These are phyloP conservation scores for Neofusicoccum ribis DNA, from an alignment of 2,329 filamentous ascomycete species.

Conservation along the genomic window DNA sequence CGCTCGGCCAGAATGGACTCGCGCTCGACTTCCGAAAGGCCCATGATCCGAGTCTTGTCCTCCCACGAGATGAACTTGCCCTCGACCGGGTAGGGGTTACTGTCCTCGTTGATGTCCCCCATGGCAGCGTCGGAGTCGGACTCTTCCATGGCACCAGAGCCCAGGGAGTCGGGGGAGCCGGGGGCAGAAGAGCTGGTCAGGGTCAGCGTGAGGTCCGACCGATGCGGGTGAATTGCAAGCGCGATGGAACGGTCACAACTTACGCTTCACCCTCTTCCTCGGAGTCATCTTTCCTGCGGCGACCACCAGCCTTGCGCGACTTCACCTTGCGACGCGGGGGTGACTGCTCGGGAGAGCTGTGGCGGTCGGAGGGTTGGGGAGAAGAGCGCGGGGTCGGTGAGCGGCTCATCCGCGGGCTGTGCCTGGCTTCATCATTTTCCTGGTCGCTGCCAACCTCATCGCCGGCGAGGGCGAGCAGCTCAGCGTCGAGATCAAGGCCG, in stretches of 20 bases:
- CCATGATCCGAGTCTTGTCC: slow-evolving; percentile 66
- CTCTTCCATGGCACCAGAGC: slow-evolving; percentile 88
- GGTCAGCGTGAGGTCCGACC: background rate
- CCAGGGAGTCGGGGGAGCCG: slow-evolving; percentile 70
- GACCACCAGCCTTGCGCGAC: slow-evolving; percentile 52
- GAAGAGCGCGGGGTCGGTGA: slow-evolving; percentile 49
- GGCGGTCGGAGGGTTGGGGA: slow-evolving; percentile 37
- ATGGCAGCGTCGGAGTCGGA: slow-evolving; percentile 57
- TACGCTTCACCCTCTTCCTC: slow-evolving; percentile 83
- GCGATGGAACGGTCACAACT: slow-evolving; percentile 44
- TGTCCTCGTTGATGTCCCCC: slow-evolving; percentile 54
- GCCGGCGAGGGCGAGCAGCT: slow-evolving; percentile 88
- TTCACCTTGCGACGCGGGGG: slow-evolving; percentile 51
- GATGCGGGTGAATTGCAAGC: background rate
- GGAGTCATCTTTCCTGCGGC: slow-evolving; percentile 20
- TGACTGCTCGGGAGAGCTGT: slow-evolving; percentile 37
- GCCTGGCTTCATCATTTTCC: slow-evolving; percentile 47
- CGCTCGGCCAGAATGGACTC: slow-evolving; percentile 89
- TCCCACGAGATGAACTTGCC: slow-evolving; percentile 69
- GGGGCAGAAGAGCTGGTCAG: slow-evolving; percentile 63
- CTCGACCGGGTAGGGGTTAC: slow-evolving; percentile 78
- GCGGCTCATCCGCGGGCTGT: slow-evolving; percentile 57
- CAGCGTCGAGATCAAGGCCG: slow-evolving; percentile 68
- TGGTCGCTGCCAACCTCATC: slow-evolving; percentile 54
- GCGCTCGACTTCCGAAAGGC: slow-evolving; percentile 84